These are phyloP conservation scores for Alternaria brassicicola DNA, from an alignment of 2,329 filamentous ascomycete genomes.

Conservation along the genomic window DNA sequence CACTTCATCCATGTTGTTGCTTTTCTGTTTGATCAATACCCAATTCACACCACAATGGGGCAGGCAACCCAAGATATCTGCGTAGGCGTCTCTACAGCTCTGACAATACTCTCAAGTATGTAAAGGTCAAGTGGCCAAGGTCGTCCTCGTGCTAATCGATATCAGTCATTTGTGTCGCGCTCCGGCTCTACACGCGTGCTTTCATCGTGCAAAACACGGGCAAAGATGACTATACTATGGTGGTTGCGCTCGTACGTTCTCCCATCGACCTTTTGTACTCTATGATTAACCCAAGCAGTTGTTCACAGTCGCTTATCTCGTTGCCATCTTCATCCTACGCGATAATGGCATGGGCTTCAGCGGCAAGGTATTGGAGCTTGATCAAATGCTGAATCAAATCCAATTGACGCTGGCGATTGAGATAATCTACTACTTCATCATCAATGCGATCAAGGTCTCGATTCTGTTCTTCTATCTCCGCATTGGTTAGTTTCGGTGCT, in stretches of 20 bases:
- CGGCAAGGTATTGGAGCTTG: conserved; percentile 16
- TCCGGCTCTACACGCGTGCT: conserved; percentile 30
- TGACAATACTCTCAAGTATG: conserved; percentile 32
- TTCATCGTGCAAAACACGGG: conserved; percentile 35
- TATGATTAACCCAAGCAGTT: conserved; percentile 13
- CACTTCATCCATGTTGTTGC: background rate
- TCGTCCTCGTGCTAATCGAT: background rate
- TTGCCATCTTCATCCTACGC: conserved; percentile 26
- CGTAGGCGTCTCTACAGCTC: conserved; percentile 27
- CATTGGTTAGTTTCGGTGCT: conserved; percentile 31
- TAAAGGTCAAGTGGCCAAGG: background rate
- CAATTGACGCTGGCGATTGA: conserved; percentile 38
- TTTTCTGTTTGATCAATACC: background rate
- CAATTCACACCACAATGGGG: background rate
- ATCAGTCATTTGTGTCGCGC: conserved; percentile 32
- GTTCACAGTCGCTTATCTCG: conserved; percentile 34
- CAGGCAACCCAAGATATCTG: conserved; percentile 24
- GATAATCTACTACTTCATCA: conserved; percentile 39
- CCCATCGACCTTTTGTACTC: background rate
- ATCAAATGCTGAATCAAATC: conserved; percentile 29
- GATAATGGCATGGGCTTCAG: conserved; percentile 37
- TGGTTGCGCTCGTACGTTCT: conserved; percentile 31
- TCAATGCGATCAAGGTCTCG: conserved; percentile 42
- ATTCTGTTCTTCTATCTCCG: conserved; percentile 46
- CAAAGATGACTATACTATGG: conserved; percentile 39